These are phyloP conservation scores for Chlorokybus atmophyticus DNA, from an alignment of 139 green algal species.

Conservation along the genomic window DNA sequence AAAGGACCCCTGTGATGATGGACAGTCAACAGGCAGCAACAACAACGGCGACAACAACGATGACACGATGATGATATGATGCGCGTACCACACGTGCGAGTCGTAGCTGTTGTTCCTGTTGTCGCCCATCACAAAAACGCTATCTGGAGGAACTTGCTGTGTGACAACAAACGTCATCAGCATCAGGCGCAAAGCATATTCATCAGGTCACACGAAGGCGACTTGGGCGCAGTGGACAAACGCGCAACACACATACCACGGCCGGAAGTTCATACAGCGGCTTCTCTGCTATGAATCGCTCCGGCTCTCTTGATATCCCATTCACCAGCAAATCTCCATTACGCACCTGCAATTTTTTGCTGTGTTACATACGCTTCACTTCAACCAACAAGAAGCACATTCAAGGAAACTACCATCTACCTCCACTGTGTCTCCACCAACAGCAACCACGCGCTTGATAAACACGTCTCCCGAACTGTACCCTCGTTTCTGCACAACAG, in stretches of 20 bases:
- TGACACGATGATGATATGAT: not conserved
- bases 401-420: no score
- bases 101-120: conserved; percentile 99
- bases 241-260: conserved; percentile 1
- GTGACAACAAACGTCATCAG: not conserved
- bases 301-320: conserved; percentile 37
- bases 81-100: conserved; percentile 71
- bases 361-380: no score
- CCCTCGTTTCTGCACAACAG: conserved; percentile 16
- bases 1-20: conserved; percentile 52
- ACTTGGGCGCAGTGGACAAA: no score
- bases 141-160: conserved; percentile 50
- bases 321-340: conserved; percentile 75
- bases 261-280: conserved; percentile 25
- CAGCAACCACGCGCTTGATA: conserved; percentile 91
- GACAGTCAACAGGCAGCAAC: not conserved
- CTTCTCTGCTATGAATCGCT: conserved; percentile 74
- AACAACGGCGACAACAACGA: not conserved
- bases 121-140: conserved; percentile 94
- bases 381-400: no score
- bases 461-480: conserved; percentile 58
- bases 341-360: conserved; percentile 61
- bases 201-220: no score
- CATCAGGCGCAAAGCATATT: no score
- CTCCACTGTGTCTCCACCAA: conserved; percentile 74